Evolutionary conservation across 371 early-diverging fungal species (phyloP), one percentile per base, ranked within the genome.

Genomic region (Mortierella sp.): DNA sequence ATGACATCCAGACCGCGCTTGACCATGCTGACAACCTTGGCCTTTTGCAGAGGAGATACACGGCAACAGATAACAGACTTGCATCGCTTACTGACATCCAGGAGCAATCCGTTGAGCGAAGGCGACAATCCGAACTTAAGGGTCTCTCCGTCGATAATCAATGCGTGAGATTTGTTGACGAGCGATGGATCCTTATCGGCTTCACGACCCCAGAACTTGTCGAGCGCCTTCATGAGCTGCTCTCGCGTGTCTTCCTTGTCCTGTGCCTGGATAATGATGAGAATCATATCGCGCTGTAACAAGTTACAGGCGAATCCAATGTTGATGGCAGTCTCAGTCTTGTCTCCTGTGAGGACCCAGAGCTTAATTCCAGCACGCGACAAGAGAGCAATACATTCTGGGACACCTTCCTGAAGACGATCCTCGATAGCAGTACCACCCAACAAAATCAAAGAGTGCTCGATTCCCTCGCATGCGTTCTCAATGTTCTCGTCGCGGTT

Each of bases 291-390:
- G 38, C 90, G 89, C 60, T 92, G 92, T 50, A 96, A 86, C 68
- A 96, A 82, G 71, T 95, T 95, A 84, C 96, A 96, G 31, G 96
- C 90, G 83, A 92, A 96, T 9, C 96, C 96, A 82, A 96, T 96
- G 76, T 95, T 94, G 89, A 96, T 95, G 26, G 96, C 95, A 0
- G 96, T 96, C 76, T 95, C 96, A 1, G 94, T 93, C 88, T 98
- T 98, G 89, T 99, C 99, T 24, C 99, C 99, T 0, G 99, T 99
- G 74, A 98, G 87, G 70, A 99, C 97, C 98, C 98, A 99, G 26
- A 98, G 89, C 81, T 96, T 96, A 79, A 98, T 97, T 24, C 98
- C 98, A 0, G 97, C 97, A 72, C 91, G 90, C 0, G 93, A 90
- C 28, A 98, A 84, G 58, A 91, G 92, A 6, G 94, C 93, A 82